Evolutionary conservation across 495 filamentous ascomycete species (phyloP).

Genomic region (Aspergillus avenaceus): DNA sequence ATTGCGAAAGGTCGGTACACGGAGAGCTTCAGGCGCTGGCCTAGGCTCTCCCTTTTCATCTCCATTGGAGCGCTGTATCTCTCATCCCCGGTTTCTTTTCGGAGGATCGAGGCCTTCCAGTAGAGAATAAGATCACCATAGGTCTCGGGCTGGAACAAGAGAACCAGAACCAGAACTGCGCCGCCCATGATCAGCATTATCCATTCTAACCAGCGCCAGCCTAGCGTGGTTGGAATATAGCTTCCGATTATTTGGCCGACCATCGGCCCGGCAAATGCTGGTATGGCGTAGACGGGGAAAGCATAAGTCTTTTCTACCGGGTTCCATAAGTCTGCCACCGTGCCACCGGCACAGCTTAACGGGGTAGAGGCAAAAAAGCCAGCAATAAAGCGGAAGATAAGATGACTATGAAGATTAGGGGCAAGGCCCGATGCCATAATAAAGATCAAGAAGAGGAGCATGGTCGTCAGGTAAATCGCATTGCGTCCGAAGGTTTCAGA

Average conservation of each 20-base stretch:
- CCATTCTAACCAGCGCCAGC: slow-evolving; percentile 49
- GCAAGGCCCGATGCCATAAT: slow-evolving; percentile 39
- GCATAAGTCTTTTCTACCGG: slow-evolving; percentile 37
- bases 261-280: slow-evolving; percentile 34
- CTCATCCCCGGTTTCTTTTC: slow-evolving; percentile 33
- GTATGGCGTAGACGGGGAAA: slow-evolving; percentile 40
- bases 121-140: slow-evolving; percentile 40
- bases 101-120: slow-evolving; percentile 42
- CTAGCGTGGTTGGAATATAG: slow-evolving; percentile 13
- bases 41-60: slow-evolving; percentile 18
- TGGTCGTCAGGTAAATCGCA: slow-evolving; percentile 48
- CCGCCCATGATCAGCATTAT: slow-evolving; percentile 40
- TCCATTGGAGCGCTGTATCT: slow-evolving; percentile 36
- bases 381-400: slow-evolving; percentile 44
- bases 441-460: slow-evolving; percentile 41
- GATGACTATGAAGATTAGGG: slow-evolving; percentile 38
- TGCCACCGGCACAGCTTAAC: slow-evolving; percentile 42
- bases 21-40: background rate
- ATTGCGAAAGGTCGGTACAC: slow-evolving; percentile 33
- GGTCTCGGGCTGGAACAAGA: slow-evolving; percentile 44
- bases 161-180: slow-evolving; percentile 25
- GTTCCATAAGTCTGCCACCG: slow-evolving; percentile 41
- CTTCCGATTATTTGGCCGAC: slow-evolving; percentile 38
- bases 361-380: slow-evolving; percentile 43
- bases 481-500: slow-evolving; percentile 54